Conservation (phyloP, 768 basidiomycete genomes). For the Pleurotus cornucopiae region DNA sequence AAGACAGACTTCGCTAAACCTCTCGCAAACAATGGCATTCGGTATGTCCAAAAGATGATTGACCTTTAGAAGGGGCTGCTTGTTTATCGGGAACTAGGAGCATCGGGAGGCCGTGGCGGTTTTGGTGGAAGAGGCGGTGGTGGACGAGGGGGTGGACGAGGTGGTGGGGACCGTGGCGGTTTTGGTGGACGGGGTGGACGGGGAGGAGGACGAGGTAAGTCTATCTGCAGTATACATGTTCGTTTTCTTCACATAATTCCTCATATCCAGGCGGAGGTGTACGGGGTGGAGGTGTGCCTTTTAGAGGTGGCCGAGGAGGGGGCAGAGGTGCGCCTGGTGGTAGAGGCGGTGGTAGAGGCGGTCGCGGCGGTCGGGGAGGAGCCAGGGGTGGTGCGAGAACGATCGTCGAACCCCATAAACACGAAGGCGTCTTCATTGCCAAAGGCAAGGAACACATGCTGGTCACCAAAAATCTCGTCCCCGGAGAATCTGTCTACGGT, state of each 20-base stretch:
- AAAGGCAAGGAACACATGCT: slow-evolving; percentile 96
- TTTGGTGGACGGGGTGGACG: slow-evolving; percentile 30
- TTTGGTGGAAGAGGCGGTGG: slow-evolving; percentile 48
- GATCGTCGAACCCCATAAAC: slow-evolving; percentile 92
- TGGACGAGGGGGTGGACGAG: slow-evolving; percentile 21
- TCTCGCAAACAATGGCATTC: slow-evolving; percentile 6
- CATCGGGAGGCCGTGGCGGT: slow-evolving; percentile 75
- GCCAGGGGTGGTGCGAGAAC: slow-evolving; percentile 82
- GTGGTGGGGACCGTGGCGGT: slow-evolving; percentile 32
- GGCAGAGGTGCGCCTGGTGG: slow-evolving; percentile 41
- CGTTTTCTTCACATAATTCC: slow-evolving; percentile 5
- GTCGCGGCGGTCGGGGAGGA: slow-evolving; percentile 65
- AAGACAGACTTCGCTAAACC: neutral
- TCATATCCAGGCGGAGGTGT: slow-evolving; percentile 22
- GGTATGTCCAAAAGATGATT: neutral
- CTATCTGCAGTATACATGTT: slow-evolving; percentile 6
- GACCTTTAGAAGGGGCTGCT: neutral
- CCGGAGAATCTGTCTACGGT: slow-evolving; percentile 97
- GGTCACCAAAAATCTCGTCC: slow-evolving; percentile 97
- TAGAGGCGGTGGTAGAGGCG: slow-evolving; percentile 45
- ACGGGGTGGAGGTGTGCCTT: slow-evolving; percentile 33
- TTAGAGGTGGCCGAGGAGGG: slow-evolving; percentile 36
- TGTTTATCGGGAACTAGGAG: slow-evolving; percentile 25
- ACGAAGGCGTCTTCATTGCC: slow-evolving; percentile 93
- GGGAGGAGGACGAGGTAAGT: slow-evolving; percentile 25